These are phyloP conservation scores for Aristolochia contorta DNA, from an alignment of 164 flowering plant genomes.

Conservation along the genomic window DNA sequence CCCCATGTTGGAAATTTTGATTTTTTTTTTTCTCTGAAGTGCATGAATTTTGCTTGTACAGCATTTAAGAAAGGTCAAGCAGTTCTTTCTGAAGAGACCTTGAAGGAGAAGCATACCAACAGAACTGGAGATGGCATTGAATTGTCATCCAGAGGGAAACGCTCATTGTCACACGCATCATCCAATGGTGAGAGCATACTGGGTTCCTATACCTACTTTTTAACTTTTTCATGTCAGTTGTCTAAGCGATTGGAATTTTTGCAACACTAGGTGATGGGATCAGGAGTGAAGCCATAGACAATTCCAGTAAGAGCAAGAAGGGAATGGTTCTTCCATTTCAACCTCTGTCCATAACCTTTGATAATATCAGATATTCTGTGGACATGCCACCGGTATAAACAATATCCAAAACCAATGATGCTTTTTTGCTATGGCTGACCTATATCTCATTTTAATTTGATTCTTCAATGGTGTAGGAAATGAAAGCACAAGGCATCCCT, in stretches of 20 bases:
- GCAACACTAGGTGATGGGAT: background rate
- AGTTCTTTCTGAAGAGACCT: slow-evolving; percentile 11
- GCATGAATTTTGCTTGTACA: background rate
- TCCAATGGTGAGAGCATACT: slow-evolving; percentile 4
- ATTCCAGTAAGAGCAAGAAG: slow-evolving; percentile 12
- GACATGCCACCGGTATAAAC: slow-evolving; percentile 49
- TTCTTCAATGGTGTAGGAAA: slow-evolving; percentile 29
- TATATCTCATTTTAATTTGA: background rate
- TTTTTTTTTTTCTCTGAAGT: background rate
- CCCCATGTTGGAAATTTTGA: background rate
- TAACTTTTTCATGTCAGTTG: background rate
- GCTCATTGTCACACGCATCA: background rate
- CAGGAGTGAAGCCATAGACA: slow-evolving; percentile 11
- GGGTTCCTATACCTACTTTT: background rate
- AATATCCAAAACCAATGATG: background rate
- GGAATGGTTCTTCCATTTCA: slow-evolving; percentile 56
- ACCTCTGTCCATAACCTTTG: slow-evolving; percentile 40
- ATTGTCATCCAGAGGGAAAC: slow-evolving; percentile 7
- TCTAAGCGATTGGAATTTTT: background rate
- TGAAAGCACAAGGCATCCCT: slow-evolving; percentile 37
- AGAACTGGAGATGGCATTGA: slow-evolving; percentile 7
- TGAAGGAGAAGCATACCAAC: slow-evolving; percentile 12
- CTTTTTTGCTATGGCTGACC: too few relatives aligned
- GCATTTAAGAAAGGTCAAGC: slow-evolving; percentile 8
- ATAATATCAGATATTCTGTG: slow-evolving; percentile 35